These are phyloP conservation scores for Paraleonurus japonicus DNA, from an alignment of 257 asterid genomes.

Conservation along the genomic window DNA sequence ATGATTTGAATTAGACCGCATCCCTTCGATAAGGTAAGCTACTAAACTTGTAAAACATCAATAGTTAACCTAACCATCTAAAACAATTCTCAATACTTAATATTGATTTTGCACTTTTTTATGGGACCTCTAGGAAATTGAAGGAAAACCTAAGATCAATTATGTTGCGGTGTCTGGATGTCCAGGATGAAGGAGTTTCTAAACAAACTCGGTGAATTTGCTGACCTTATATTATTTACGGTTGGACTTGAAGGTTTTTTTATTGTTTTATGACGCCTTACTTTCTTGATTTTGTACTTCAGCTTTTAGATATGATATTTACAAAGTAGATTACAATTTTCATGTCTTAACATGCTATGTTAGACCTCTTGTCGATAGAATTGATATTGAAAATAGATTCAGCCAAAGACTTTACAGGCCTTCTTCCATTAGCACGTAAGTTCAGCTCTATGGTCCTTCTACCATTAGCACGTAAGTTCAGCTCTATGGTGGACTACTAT, in stretches of 20 bases:
- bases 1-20: conserved; percentile 81
- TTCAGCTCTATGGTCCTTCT: too few relatives aligned
- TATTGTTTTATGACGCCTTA: conserved; percentile 11
- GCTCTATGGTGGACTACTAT: too few relatives aligned
- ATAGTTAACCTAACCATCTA: neutral
- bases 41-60: conserved; percentile 4
- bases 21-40: conserved; percentile 63
- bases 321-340: conserved; percentile 17
- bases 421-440: conserved; percentile 89
- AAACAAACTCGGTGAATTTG: conserved; percentile 76
- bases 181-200: conserved; percentile 82
- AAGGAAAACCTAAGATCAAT: conserved; percentile 86
- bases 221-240: conserved; percentile 83
- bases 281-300: conserved; percentile 10
- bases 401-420: conserved; percentile 80
- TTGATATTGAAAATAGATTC: conserved; percentile 67
- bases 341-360: conserved; percentile 70
- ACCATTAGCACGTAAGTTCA: too few relatives aligned
- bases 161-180: conserved; percentile 95
- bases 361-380: conserved; percentile 90
- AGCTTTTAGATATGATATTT: conserved; percentile 16
- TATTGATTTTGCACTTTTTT: conserved; percentile 14
- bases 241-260: conserved; percentile 96
- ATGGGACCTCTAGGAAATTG: conserved; percentile 53
- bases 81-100: conserved; percentile 13